Evolutionary conservation across 2,329 filamentous ascomycete species (phyloP), one percentile per base, ranked within the genome.

Genomic region (Diaporthe longicolla): DNA sequence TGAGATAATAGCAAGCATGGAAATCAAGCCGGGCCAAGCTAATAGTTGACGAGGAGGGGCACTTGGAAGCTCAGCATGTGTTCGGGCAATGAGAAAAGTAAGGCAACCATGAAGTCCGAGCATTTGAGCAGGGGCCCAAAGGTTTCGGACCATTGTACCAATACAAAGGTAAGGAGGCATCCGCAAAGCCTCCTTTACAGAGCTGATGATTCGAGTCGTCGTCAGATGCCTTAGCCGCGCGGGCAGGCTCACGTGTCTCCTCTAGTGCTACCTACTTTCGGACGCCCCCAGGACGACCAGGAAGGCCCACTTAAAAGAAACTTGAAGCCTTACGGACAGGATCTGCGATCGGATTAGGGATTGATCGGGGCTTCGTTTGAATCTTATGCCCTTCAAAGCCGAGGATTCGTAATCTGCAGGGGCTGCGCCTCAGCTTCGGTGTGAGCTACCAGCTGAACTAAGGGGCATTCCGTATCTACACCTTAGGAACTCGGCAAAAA

Each of bases 151-250:
- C 45, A 9, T 19, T 1, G 21, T 52, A 35, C 29, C 43, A 35
- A 66, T 29, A 6, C 26, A 24, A 10, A 66, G 40, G 43, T 7
- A 66, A 66, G 29, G 10, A 66, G 61, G 61, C 61, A 50, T 66
- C 61, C 21, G 21, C 43, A 19, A 66, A 66, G 61, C 61, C 61
- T 52, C 61, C 13, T 37, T 24, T 11, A 21, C 24, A 50, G 45
- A 52, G 19, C 61, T 66, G 61, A 24, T 3, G 3, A 15, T 65
- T 4, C 26, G n/a, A 43, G 26, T 9, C 11, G 26, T 9, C 11
- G 61, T 1, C 50, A 10, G 35, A 35, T 29, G 15, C n/a, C 24
- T 37, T 11, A 7, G 19, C 11, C 11, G 43, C 37, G 13, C 37
- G 37, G 35, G 37, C 11, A 13, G 43, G 29, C 2, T 24, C 1